Base-by-base conservation (phyloP, 345 rosid genomes). In the Aethionema arabicum region DNA sequence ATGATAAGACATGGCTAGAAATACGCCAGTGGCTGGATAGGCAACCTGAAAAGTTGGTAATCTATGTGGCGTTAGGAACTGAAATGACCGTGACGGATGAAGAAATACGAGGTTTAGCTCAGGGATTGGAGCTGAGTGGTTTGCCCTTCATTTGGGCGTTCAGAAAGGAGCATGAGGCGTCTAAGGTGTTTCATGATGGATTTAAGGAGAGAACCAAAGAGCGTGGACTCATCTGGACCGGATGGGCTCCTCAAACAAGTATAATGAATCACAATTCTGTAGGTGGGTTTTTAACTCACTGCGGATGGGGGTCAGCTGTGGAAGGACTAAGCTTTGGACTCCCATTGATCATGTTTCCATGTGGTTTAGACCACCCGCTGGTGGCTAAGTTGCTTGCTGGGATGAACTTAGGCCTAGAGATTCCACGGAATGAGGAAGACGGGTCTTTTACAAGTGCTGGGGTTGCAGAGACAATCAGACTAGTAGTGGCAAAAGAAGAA, bases 51-150 rank as follows among this genome's bases (percentile, higher is more conserved):
- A 60, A 57, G 10, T 69, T 68, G 0, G 82, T 80, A 0, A 59
- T 76, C 10, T 78, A 77, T 44, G 79, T 75, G 12, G 83, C 78
- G 3, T 11, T 82, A 32, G 83, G 83, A 15, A 72, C 71, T 4
- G 80, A 80, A 61, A 71, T 49, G 46, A 48, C 56, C 6, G 8
- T 73, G 52, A 65, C 16, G 8, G 32, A 29, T 32, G 43, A 61
- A 36, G 79, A 77, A 40, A 37, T 77, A n/a, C 35, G 1, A 4
- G 68, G 70, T 40, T 62, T 82, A 43, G 84, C 82, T 29, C 37
- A 58, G 2, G 63, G 51, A 60, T n/a, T n/a, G n/a, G n/a, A n/a
- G n/a, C n/a, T n/a, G n/a, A n/a, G n/a, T n/a, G n/a, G n/a, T n/a
- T n/a, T n/a, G n/a, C n/a, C n/a, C n/a, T n/a, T n/a, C n/a, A n/a